Evolutionary conservation across 164 flowering plant genomes (phyloP).

Genomic region (Stephania cephalantha): DNA sequence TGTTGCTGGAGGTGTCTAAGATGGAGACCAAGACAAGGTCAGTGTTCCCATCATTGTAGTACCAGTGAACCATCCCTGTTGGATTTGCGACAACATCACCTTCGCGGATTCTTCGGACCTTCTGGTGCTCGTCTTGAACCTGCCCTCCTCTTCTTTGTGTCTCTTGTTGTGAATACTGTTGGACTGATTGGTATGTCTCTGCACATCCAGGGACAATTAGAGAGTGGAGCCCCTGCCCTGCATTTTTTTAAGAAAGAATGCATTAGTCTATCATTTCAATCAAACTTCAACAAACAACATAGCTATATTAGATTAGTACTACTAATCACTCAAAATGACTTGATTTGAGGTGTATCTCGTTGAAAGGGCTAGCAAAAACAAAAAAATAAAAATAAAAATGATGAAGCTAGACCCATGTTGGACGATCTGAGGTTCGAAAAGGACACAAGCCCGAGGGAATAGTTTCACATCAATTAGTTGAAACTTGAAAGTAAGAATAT

Average conservation of each 20-base stretch:
- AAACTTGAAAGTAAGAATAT: too few species aligned
- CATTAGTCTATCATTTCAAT: neutral
- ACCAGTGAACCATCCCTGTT: constrained; percentile 34
- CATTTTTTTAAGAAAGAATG: neutral
- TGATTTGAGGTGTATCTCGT: too few species aligned
- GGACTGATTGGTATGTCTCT: constrained; percentile 40
- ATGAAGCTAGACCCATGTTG: too few species aligned
- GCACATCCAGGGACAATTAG: constrained; percentile 48
- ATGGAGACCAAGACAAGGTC: constrained; percentile 23
- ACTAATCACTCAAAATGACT: too few species aligned
- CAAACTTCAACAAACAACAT: neutral
- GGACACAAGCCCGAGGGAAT: too few species aligned
- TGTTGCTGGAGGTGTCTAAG: constrained; percentile 21
- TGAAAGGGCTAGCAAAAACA: too few species aligned
- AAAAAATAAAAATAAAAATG: too few species aligned
- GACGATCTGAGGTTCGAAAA: too few species aligned
- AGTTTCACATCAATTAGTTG: too few species aligned
- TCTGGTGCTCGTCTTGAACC: constrained; percentile 34
- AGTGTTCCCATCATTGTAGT: constrained; percentile 34
- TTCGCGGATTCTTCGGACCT: constrained; percentile 20
- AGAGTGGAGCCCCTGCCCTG: constrained; percentile 48
- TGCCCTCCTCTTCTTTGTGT: constrained; percentile 1
- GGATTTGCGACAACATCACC: constrained; percentile 37
- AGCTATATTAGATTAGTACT: too few species aligned
- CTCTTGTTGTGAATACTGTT: constrained; percentile 12